Evolutionary conservation across 768 basidiomycete species (phyloP).

Genomic region (Pleurotus salmoneostramineus): DNA sequence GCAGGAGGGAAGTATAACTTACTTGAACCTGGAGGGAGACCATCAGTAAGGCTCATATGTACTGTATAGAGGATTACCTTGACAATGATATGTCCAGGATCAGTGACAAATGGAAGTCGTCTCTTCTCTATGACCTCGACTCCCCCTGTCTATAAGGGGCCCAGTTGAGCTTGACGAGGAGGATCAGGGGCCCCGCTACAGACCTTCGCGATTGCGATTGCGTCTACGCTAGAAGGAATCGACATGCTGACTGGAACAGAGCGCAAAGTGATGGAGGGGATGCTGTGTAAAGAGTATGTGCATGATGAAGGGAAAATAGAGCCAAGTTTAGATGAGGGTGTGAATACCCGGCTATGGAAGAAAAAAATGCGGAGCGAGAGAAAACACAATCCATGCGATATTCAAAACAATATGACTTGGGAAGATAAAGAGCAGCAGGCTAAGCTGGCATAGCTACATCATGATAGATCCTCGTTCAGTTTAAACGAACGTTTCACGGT

Average conservation of each 20-base stretch:
- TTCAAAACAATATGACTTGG: background rate
- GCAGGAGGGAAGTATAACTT: constrained; percentile 17
- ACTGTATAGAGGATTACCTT: constrained; percentile 21
- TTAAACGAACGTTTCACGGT: constrained; percentile 70
- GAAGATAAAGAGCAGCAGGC: constrained; percentile 21
- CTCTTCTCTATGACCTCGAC: constrained; percentile 73
- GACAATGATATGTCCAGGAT: constrained; percentile 56
- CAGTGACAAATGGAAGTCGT: constrained; percentile 52
- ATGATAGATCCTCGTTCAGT: constrained; percentile 10
- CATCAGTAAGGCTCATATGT: background rate
- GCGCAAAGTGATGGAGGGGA: background rate
- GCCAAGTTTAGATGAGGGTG: background rate
- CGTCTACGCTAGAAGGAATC: constrained; percentile 59
- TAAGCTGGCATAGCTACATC: background rate
- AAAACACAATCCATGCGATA: background rate
- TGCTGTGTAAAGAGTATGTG: background rate
- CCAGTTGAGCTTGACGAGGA: background rate
- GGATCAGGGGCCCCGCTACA: constrained; percentile 12
- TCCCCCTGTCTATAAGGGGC: constrained; percentile 49
- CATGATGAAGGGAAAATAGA: background rate
- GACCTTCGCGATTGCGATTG: constrained; percentile 66
- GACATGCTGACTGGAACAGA: constrained; percentile 32
- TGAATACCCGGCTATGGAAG: no score
- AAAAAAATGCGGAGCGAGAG: background rate
- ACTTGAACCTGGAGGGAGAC: background rate